Percentiles rank a stretch among this genome's conserved stretches.
phyloP scores from a whole-genome alignment of 169 alveolate species.

The Eimeria sp. region DNA sequence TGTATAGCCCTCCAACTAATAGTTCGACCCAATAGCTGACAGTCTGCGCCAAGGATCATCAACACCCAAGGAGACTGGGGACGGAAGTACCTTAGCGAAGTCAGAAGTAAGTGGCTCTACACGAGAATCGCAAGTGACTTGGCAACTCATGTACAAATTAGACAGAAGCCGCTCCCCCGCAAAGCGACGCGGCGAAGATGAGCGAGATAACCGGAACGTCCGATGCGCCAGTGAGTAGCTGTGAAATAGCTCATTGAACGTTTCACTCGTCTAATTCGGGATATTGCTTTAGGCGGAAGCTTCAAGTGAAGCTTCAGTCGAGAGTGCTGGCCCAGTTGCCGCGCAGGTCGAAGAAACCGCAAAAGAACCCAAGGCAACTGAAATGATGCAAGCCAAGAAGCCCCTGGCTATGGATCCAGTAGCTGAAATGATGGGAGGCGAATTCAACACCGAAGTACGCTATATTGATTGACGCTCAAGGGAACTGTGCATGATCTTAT shows the following conservation, averaged over 20 bases:
- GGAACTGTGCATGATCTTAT: too few species aligned
- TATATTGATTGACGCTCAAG: too few species aligned
- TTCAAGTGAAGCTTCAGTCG: slow-evolving; percentile 40
- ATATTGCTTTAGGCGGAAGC: slow-evolving; percentile 14
- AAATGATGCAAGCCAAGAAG: slow-evolving; percentile 31
- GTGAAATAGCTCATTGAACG: neutral
- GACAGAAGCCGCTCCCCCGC: slow-evolving; percentile 23
- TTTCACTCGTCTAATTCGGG: too few species aligned
- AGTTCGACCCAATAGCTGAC: slow-evolving; percentile 28
- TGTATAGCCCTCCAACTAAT: neutral
- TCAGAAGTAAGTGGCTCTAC: neutral
- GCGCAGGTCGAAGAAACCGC: slow-evolving; percentile 39
- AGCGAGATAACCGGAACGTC: slow-evolving; percentile 52
- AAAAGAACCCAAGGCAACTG: slow-evolving; percentile 4
- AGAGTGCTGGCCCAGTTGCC: slow-evolving; percentile 43
- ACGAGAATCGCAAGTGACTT: neutral
- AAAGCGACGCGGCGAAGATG: slow-evolving; percentile 49
- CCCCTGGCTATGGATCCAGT: slow-evolving; percentile 47
- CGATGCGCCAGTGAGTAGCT: slow-evolving; percentile 5
- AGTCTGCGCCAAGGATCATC: slow-evolving; percentile 69
- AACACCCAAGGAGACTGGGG: slow-evolving; percentile 32
- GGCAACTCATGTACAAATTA: neutral
- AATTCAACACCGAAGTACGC: slow-evolving; percentile 68
- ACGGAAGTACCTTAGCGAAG: slow-evolving; percentile 31
- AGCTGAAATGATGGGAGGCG: slow-evolving; percentile 75